Evolutionary conservation across 2,329 filamentous ascomycete species (phyloP).

Genomic region (Incumbomyces lentus): DNA sequence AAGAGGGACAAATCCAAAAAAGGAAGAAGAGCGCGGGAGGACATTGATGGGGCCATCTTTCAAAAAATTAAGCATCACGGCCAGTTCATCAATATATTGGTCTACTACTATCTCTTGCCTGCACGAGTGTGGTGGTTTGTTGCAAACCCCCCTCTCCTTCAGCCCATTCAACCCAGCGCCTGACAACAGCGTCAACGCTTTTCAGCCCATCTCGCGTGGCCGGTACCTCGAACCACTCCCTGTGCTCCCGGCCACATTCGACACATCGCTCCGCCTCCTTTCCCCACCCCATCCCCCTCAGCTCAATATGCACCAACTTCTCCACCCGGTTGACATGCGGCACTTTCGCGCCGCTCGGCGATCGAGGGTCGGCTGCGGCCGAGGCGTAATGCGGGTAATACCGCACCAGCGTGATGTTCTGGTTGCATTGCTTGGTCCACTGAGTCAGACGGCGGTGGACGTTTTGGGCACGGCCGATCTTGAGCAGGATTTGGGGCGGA

Average conservation of each 20-base stretch:
- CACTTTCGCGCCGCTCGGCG: conserved; percentile 49
- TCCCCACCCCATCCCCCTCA: conserved; percentile 51
- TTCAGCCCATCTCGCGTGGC: conserved; percentile 61
- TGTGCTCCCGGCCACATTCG: conserved; percentile 72
- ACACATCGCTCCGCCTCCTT: conserved; percentile 50
- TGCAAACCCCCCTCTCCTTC: conserved; percentile 33
- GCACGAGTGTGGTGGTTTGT: no score
- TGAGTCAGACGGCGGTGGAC: conserved; percentile 85
- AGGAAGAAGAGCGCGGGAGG: no score
- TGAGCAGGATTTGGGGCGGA: conserved; percentile 54
- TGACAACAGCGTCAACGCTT: conserved; percentile 61
- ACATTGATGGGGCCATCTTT: no score
- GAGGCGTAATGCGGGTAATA: conserved; percentile 73
- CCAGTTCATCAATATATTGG: no score
- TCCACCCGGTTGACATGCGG: conserved; percentile 83
- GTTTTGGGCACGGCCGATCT: conserved; percentile 62
- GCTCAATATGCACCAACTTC: conserved; percentile 78
- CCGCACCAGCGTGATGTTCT: conserved; percentile 74
- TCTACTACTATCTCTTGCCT: no score
- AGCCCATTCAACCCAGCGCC: conserved; percentile 79
- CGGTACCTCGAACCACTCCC: conserved; percentile 91
- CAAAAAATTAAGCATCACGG: no score
- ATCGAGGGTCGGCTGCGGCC: conserved; percentile 6
- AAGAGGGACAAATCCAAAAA: no score
- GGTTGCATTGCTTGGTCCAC: conserved; percentile 87